phyloP scores from a whole-genome alignment of 345 rosid genomes.

The Populus davidiana region DNA sequence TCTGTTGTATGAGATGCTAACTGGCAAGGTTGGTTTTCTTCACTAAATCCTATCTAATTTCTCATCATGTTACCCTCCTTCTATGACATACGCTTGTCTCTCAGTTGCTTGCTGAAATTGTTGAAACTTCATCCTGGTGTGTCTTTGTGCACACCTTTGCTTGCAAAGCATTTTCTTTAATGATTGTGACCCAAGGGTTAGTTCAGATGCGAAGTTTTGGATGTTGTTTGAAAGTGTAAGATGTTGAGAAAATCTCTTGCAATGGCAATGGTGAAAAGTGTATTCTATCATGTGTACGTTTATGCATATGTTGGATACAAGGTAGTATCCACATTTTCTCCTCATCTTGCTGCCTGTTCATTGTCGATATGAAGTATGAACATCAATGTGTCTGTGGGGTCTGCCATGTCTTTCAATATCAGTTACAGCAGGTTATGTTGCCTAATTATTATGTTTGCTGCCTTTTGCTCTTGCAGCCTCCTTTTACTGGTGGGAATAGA shows the following conservation, averaged over 20 bases:
- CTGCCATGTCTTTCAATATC: neutral
- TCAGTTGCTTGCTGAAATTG: neutral
- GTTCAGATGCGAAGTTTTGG: neutral
- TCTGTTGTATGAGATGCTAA: slow-evolving; percentile 87
- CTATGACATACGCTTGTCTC: neutral
- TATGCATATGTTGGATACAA: neutral
- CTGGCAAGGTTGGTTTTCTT: slow-evolving; percentile 57
- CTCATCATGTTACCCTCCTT: neutral
- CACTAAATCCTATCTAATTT: neutral
- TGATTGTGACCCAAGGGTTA: neutral
- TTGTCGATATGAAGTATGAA: neutral
- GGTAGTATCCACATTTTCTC: neutral
- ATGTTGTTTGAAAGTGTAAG: neutral
- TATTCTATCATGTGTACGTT: neutral
- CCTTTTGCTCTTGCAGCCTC: slow-evolving; percentile 55
- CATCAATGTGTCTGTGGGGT: neutral
- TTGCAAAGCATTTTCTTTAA: neutral
- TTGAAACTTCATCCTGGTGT: neutral
- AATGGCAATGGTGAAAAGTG: neutral
- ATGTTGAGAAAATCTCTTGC: neutral
- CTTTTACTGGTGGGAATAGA: slow-evolving; percentile 61
- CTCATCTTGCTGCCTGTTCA: neutral
- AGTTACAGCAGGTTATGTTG: neutral
- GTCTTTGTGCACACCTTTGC: neutral
- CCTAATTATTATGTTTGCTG: neutral